A percentile compares a stretch with the other conserved stretches of the same genome.
Evolutionary conservation across 768 basidiomycete species (phyloP).

Genomic region (Collybia mongolica): DNA sequence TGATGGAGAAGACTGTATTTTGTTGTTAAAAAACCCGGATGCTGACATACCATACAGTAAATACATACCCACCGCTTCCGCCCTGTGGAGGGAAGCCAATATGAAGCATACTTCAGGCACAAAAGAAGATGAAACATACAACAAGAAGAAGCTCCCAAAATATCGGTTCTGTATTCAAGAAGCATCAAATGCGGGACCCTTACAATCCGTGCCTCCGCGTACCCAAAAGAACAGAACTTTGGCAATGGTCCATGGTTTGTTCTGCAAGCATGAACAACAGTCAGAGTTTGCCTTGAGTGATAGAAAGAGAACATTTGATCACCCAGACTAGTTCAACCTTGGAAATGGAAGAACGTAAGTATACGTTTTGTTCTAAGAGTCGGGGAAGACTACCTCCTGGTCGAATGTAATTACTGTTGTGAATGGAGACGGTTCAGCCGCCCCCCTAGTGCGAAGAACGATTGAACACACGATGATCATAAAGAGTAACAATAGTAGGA

Average conservation of each 20-base stretch:
- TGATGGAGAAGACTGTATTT: slow-evolving; percentile 8
- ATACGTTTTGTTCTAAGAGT: not conserved
- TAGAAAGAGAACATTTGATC: not conserved
- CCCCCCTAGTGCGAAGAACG: not conserved
- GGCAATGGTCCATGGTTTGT: slow-evolving; percentile 19
- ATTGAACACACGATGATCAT: slow-evolving; percentile 20
- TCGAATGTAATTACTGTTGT: slow-evolving; percentile 25
- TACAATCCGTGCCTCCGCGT: not conserved
- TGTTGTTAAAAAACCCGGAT: not conserved
- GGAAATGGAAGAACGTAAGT: not conserved
- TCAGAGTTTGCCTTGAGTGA: not conserved
- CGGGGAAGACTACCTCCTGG: slow-evolving; percentile 16
- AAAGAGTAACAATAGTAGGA: slow-evolving; percentile 18
- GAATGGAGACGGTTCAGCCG: not conserved
- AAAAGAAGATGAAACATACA: slow-evolving; percentile 15
- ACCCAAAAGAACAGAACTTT: slow-evolving; percentile 24
- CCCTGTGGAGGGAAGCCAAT: slow-evolving; percentile 4
- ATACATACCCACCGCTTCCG: slow-evolving; percentile 9
- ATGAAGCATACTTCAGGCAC: not conserved
- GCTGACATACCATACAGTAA: not conserved
- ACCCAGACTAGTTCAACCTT: slow-evolving; percentile 29
- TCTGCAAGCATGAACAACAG: slow-evolving; percentile 8
- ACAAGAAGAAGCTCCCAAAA: slow-evolving; percentile 21
- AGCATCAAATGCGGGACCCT: not conserved
- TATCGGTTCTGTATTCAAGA: slow-evolving; percentile 23